A percentile compares a stretch with the other conserved stretches of the same genome.
Conservation (phyloP, 2,329 filamentous ascomycete genomes). For the Davidsoniella eucalypti region DNA sequence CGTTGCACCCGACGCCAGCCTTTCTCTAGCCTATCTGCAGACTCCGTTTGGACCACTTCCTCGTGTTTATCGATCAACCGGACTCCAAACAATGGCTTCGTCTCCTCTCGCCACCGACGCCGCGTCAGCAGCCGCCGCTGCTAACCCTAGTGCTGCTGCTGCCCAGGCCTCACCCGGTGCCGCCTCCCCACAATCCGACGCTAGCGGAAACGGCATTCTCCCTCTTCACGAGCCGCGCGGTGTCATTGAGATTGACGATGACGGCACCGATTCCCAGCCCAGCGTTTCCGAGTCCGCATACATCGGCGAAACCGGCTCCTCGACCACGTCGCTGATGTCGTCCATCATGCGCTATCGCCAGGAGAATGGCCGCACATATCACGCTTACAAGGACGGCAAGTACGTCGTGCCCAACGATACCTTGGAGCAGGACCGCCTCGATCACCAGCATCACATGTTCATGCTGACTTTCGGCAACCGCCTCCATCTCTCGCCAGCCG, state of each 20-base stretch:
- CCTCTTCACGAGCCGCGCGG: background rate
- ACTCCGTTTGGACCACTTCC: no score
- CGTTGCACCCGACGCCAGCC: no score
- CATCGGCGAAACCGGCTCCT: constrained; percentile 6
- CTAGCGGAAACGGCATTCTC: no score
- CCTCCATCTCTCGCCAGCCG: constrained; percentile 15
- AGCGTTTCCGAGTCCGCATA: constrained; percentile 3
- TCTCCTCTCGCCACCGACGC: no score
- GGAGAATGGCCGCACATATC: constrained; percentile 19
- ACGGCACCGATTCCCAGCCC: background rate
- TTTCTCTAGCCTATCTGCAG: no score
- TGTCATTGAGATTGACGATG: constrained; percentile 2
- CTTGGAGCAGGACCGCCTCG: constrained; percentile 17
- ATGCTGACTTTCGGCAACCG: constrained; percentile 17
- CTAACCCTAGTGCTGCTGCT: no score
- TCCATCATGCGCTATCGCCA: constrained; percentile 16
- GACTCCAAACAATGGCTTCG: no score
- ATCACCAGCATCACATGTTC: constrained; percentile 19
- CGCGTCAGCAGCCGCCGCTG: no score
- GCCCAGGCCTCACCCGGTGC: no score
- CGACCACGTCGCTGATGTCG: constrained; percentile 15
- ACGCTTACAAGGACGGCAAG: constrained; percentile 18
- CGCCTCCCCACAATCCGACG: no score
- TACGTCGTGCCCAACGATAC: constrained; percentile 18
- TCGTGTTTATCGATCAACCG: no score